Percentiles rank a stretch among this genome's conserved stretches.
Evolutionary conservation across 2,329 filamentous ascomycete species (phyloP).

Genomic region (Didymella lethalis): DNA sequence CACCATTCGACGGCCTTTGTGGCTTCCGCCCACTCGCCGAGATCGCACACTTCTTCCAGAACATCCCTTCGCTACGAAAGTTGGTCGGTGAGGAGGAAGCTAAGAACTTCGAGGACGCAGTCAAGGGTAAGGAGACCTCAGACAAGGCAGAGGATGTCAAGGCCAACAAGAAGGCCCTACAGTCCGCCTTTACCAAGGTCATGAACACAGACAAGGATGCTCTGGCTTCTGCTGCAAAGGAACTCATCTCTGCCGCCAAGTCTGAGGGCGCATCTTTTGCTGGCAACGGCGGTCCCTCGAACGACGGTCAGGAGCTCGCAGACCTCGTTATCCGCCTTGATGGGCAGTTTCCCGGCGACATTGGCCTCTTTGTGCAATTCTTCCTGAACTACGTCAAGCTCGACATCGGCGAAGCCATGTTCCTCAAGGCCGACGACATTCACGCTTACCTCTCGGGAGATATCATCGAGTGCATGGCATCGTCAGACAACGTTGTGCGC

Average conservation of each 20-base stretch:
- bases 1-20: slow-evolving; percentile 93
- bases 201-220: slow-evolving; percentile 78
- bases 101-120: slow-evolving; percentile 54
- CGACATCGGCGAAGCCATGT: slow-evolving; percentile 89
- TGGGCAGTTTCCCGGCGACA: slow-evolving; percentile 82
- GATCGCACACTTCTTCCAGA: slow-evolving; percentile 82
- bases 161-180: slow-evolving; percentile 79
- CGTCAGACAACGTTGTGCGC: slow-evolving; percentile 97
- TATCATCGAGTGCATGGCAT: slow-evolving; percentile 99
- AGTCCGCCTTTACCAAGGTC: slow-evolving; percentile 76
- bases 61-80: slow-evolving; percentile 61
- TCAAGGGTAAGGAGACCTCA: slow-evolving; percentile 62
- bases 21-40: slow-evolving; percentile 90
- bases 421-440: slow-evolving; percentile 95
- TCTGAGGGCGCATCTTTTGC: slow-evolving; percentile 77
- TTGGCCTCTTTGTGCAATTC: slow-evolving; percentile 94
- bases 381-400: slow-evolving; percentile 96
- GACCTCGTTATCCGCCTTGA: slow-evolving; percentile 81
- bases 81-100: slow-evolving; percentile 59
- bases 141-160: slow-evolving; percentile 55
- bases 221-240: slow-evolving; percentile 69
- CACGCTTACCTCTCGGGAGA: slow-evolving; percentile 94
- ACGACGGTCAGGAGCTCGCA: slow-evolving; percentile 73
- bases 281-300: slow-evolving; percentile 72
- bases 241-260: slow-evolving; percentile 75